These are phyloP conservation scores for Cyberlindnera maclurae DNA, from an alignment of 805 yeast genomes.

Conservation along the genomic window DNA sequence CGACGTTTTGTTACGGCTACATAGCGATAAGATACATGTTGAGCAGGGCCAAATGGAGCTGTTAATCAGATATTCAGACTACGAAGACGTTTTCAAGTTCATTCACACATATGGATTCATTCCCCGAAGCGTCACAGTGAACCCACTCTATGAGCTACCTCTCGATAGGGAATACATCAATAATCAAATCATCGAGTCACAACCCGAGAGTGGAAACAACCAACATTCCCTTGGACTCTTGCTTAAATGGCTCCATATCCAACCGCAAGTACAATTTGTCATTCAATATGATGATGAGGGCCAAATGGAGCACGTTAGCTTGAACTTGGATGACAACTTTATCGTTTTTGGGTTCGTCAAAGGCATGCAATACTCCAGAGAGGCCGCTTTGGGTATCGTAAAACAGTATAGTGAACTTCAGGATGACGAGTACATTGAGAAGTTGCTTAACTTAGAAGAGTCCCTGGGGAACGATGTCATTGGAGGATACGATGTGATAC, in stretches of 20 bases:
- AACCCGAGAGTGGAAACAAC: conserved; percentile 5
- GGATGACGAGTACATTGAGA: conserved; percentile 9
- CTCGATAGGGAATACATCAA: conserved; percentile 21
- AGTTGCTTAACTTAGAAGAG: conserved; percentile 15
- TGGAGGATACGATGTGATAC: conserved; percentile 16
- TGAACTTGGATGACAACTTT: conserved; percentile 27
- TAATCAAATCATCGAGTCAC: conserved; percentile 5
- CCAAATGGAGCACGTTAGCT: conserved; percentile 12
- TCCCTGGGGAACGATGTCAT: conserved; percentile 16
- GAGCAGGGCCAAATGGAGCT: conserved; percentile 26
- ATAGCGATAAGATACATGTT: conserved; percentile 1
- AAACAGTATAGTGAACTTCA: conserved; percentile 7
- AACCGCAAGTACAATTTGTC: conserved; percentile 35
- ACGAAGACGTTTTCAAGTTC: conserved; percentile 35
- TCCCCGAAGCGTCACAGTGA: conserved; percentile 25
- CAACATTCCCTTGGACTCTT: conserved; percentile 21
- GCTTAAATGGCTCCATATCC: conserved; percentile 31
- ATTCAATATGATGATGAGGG: conserved; percentile 17
- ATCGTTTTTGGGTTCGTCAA: conserved; percentile 27
- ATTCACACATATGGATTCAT: conserved; percentile 40
- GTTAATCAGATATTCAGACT: conserved; percentile 37
- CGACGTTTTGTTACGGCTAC: conserved; percentile 36
- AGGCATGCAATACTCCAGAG: conserved; percentile 14
- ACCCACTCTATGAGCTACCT: conserved; percentile 28
- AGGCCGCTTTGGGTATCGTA: conserved; percentile 16